Conservation (phyloP, 306 rosid species). For the Erythrophleum fordii region DNA sequence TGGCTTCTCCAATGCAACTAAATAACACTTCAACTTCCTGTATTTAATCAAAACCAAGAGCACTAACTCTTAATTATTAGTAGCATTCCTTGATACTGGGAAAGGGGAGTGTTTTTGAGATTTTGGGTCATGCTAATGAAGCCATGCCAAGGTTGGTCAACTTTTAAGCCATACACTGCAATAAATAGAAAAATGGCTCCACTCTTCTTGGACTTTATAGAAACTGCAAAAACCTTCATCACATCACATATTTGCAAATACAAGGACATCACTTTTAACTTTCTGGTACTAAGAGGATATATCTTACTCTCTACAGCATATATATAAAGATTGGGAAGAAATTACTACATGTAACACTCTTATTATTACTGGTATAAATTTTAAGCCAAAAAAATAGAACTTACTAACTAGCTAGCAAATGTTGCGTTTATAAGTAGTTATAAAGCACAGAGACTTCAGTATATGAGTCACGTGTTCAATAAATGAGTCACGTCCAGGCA, state of each 20-base stretch:
- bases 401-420: no score
- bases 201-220: neutral
- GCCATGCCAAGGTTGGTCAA: neutral
- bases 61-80: neutral
- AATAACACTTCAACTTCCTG: constrained; percentile 13
- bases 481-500: neutral
- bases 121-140: neutral
- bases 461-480: no score
- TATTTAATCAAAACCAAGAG: constrained; percentile 16
- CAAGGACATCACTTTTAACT: neutral
- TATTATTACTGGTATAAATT: no score
- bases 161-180: neutral
- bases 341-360: neutral
- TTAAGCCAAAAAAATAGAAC: no score
- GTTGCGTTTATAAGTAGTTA: no score
- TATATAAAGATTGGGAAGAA: neutral
- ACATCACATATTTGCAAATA: neutral
- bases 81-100: neutral
- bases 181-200: neutral
- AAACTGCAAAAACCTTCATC: neutral
- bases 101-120: neutral
- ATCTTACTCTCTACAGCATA: neutral
- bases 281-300: neutral
- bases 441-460: neutral
- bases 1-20: neutral